A percentile compares a stretch with the other conserved stretches of the same genome.
Conservation (phyloP, 2,329 filamentous ascomycete species). For the Cordyceps militaris region DNA sequence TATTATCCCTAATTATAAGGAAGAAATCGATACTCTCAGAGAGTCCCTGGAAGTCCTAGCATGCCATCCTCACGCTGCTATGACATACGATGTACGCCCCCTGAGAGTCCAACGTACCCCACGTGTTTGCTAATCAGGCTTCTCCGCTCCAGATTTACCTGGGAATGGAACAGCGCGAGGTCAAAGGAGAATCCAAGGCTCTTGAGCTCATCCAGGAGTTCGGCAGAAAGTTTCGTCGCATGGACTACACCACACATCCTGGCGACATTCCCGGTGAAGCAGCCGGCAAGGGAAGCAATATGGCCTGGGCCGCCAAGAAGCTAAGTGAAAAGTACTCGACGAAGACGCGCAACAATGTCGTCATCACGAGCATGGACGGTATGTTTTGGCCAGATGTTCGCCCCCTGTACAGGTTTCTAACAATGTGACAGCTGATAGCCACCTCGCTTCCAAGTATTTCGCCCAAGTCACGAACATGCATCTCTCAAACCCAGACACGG, state of each 20-base stretch:
- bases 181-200: conserved; percentile 54
- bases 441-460: conserved; percentile 63
- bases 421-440: conserved; percentile 54
- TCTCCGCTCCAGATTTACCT: conserved; percentile 51
- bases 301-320: conserved; percentile 62
- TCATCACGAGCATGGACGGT: conserved; percentile 69
- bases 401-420: background rate
- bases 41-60: conserved; percentile 64
- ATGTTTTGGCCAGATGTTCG: conserved; percentile 25
- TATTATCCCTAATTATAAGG: conserved; percentile 67
- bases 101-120: background rate
- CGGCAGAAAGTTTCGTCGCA: conserved; percentile 56
- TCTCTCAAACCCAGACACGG: conserved; percentile 49
- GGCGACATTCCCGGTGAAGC: conserved; percentile 59
- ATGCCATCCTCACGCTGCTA: conserved; percentile 55
- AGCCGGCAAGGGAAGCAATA: conserved; percentile 68
- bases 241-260: conserved; percentile 63
- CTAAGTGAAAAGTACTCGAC: conserved; percentile 54
- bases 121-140: background rate
- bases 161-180: conserved; percentile 65
- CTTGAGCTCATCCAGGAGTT: conserved; percentile 55
- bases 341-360: conserved; percentile 49
- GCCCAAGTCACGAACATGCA: conserved; percentile 58
- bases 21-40: conserved; percentile 59
- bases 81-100: conserved; percentile 60